These are phyloP conservation scores for Solanum etuberosum DNA, from an alignment of 257 asterid genomes.

Conservation along the genomic window DNA sequence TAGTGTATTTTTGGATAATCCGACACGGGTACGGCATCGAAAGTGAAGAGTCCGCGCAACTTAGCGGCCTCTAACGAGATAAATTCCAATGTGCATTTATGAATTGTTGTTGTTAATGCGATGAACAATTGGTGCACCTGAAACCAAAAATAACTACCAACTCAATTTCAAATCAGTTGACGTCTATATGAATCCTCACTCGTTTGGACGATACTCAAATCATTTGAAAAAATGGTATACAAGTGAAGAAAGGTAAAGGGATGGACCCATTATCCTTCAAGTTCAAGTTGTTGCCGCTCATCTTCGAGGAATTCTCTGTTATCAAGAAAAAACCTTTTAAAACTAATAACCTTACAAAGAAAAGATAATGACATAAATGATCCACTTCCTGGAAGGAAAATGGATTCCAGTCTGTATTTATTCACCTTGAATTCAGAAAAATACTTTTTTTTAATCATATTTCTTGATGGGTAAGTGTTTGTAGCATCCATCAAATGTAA, in stretches of 20 bases:
- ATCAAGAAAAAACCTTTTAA: neutral
- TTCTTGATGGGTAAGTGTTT: neutral
- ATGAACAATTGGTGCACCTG: neutral
- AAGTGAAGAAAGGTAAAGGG: neutral
- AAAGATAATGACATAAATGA: neutral
- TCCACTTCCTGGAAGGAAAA: neutral
- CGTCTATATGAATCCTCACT: neutral
- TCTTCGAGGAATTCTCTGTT: neutral
- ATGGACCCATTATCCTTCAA: neutral
- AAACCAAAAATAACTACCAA: neutral
- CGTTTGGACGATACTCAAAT: neutral
- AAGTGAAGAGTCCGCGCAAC: neutral
- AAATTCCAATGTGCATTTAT: neutral
- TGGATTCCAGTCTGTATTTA: neutral
- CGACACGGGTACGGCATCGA: neutral
- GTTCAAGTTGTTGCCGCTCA: neutral
- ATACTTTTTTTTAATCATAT: neutral
- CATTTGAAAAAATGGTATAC: neutral
- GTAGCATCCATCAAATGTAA: neutral
- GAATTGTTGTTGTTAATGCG: neutral
- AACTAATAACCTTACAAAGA: neutral
- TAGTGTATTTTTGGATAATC: neutral
- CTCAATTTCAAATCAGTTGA: neutral
- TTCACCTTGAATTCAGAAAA: neutral
- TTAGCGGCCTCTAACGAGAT: neutral